Evolutionary conservation across 768 basidiomycete genomes (phyloP).

Genomic region (Russula brevipes): DNA sequence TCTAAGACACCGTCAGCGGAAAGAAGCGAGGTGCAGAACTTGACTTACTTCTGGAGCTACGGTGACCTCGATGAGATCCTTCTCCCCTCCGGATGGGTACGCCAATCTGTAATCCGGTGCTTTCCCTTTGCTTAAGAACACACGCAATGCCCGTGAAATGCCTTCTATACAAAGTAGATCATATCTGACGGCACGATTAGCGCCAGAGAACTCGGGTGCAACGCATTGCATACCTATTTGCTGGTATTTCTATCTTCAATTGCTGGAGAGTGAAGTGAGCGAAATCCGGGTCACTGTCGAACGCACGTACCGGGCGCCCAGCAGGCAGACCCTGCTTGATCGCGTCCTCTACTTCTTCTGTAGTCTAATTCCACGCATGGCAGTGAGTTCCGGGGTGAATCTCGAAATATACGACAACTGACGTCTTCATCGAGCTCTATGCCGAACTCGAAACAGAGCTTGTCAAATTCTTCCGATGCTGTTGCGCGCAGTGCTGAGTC

Average conservation of each 20-base stretch:
- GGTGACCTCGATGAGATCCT: slow-evolving; percentile 57
- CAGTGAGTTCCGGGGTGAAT: slow-evolving; percentile 2
- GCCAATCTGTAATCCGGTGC: slow-evolving; percentile 69
- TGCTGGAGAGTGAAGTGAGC: slow-evolving; percentile 47
- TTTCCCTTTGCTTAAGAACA: slow-evolving; percentile 68
- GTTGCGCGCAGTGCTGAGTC: slow-evolving; percentile 24
- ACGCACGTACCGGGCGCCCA: slow-evolving; percentile 64
- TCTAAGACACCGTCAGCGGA: slow-evolving; percentile 41
- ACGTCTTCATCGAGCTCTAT: slow-evolving; percentile 98
- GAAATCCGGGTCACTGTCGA: background rate
- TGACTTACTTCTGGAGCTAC: slow-evolving; percentile 65
- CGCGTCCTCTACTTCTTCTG: slow-evolving; percentile 75
- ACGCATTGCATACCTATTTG: slow-evolving; percentile 64
- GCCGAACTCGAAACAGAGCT: slow-evolving; percentile 94
- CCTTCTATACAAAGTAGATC: slow-evolving; percentile 98
- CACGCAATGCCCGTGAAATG: slow-evolving; percentile 76
- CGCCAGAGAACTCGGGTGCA: background rate
- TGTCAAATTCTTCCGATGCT: slow-evolving; percentile 95
- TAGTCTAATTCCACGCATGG: slow-evolving; percentile 53
- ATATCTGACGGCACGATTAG: slow-evolving; percentile 53
- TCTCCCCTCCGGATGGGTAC: slow-evolving; percentile 65
- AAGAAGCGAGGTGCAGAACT: background rate
- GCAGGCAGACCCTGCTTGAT: slow-evolving; percentile 80
- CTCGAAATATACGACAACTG: slow-evolving; percentile 29
- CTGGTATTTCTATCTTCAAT: slow-evolving; percentile 98